These are phyloP conservation scores for Daldinia grandis DNA, from an alignment of 495 filamentous ascomycete species.

Conservation along the genomic window DNA sequence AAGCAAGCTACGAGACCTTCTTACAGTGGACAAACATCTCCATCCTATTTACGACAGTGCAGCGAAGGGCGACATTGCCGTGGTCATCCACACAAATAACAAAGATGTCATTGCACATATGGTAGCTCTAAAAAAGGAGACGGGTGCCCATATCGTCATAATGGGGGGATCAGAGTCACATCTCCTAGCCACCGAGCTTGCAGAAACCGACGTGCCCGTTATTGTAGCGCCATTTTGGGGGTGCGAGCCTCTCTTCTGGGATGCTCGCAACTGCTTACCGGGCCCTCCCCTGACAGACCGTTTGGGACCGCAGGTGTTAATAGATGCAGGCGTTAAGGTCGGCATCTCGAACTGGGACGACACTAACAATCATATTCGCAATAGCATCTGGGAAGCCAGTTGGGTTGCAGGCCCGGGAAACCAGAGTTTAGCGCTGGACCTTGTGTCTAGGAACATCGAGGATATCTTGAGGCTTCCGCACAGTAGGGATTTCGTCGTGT, in stretches of 20 bases:
- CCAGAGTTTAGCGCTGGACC: constrained; percentile 34
- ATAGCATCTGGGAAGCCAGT: constrained; percentile 35
- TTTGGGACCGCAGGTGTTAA: constrained; percentile 46
- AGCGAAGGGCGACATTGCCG: constrained; percentile 22
- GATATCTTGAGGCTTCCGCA: constrained; percentile 45
- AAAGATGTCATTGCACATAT: constrained; percentile 35
- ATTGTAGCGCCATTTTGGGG: constrained; percentile 45
- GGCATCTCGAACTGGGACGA: constrained; percentile 34
- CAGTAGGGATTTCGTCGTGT: constrained; percentile 50
- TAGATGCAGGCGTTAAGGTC: constrained; percentile 47
- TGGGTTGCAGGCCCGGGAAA: constrained; percentile 36
- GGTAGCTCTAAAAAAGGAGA: constrained; percentile 30
- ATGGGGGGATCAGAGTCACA: constrained; percentile 24
- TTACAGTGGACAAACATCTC: constrained; percentile 24
- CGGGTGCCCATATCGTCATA: constrained; percentile 31
- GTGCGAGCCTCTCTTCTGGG: constrained; percentile 33
- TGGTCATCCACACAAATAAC: constrained; percentile 33
- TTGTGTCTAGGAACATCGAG: constrained; percentile 51
- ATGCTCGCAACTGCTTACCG: constrained; percentile 30
- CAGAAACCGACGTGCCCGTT: constrained; percentile 50
- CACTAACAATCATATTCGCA: constrained; percentile 34
- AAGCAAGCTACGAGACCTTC: constrained; percentile 24
- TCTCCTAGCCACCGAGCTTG: constrained; percentile 52
- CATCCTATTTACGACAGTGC: constrained; percentile 28
- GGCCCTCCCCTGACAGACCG: constrained; percentile 49